Base-by-base conservation (phyloP, 495 filamentous ascomycete genomes). In the Penicillium manginii region DNA sequence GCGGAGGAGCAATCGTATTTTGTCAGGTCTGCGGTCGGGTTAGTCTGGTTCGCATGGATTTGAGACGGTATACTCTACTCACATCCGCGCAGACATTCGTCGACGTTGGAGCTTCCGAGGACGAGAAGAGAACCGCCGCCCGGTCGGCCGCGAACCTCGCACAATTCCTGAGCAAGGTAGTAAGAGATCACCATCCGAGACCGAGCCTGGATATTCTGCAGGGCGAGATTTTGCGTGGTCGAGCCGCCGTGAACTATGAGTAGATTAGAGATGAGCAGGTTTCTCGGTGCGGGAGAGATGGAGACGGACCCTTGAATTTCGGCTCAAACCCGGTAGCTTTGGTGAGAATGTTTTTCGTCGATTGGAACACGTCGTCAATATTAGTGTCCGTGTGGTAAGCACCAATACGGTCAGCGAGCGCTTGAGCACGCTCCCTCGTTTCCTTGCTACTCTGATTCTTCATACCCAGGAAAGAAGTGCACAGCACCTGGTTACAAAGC, bases 51-150 rank as follows among this genome's bases (percentile, higher is more conserved):
- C 12, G 2, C 23, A 23, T 11, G 5, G 9, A n/a, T 23, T 10
- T 33, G 1, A 12, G 46, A 9, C 7, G 26, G 11, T 1, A 52
- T 17, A 58, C 55, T 58, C 21, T 17, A 58, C 55, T 58, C 21
- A 58, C 55, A 58, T 58, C 55, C 55, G 11, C 55, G 55, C 10
- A 58, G 40, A 37, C 55, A 58, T 52, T 58, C 55, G 18, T 58
- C 55, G 2, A 58, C 55, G 19, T 58, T 58, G 15, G 55, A 58
- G 23, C 55, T 58, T 52, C 55, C 55, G 7, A 58, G 29, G 18
- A 58, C 55, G 26, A 58, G n/a, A 12, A 58, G 39, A 5, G 55
- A 52, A 2, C 55, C 55, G 15, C 55, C 55, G 11, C 48, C 48
- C 3, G 55, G 55, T 2, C 55, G 55, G 2, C 43, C 40, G 2